phyloP scores from a whole-genome alignment of 1,284 basidiomycete genomes.

The Schizophyllum amplum region DNA sequence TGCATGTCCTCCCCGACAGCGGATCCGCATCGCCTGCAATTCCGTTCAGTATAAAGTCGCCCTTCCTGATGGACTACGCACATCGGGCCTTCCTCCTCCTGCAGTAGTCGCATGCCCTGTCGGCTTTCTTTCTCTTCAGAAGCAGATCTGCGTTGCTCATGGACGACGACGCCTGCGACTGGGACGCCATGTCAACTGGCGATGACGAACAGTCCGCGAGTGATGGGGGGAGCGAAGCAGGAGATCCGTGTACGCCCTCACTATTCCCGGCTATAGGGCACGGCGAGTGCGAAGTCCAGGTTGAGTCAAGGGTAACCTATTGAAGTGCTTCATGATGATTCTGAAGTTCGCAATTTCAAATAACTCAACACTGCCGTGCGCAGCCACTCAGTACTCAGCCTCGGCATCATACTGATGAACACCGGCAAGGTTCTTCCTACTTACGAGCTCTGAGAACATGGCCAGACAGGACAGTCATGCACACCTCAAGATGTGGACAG shows the following conservation, averaged over 20 bases:
- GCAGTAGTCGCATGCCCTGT: background rate
- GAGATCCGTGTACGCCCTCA: background rate
- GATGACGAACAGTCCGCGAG: too few species aligned
- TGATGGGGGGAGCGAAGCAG: background rate
- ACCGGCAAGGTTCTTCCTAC: too few species aligned
- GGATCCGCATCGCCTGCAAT: too few species aligned
- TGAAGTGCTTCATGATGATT: background rate
- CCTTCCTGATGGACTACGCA: background rate
- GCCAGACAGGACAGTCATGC: too few species aligned
- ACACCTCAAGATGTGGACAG: too few species aligned
- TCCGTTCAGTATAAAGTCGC: too few species aligned
- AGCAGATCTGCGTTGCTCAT: background rate
- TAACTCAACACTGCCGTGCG: background rate
- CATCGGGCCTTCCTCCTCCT: background rate
- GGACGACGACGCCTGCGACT: background rate
- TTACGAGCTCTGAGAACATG: too few species aligned
- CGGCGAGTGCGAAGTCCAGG: background rate
- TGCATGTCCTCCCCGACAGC: too few species aligned
- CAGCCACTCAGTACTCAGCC: too few species aligned
- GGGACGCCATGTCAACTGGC: background rate
- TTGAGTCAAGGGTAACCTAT: background rate
- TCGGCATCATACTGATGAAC: too few species aligned
- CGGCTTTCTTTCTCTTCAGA: background rate
- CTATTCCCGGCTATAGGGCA: background rate
- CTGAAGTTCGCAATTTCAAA: background rate